A percentile compares a stretch with the other conserved stretches of the same genome.
Conservation (phyloP, 768 basidiomycete species). For the Russula lepida region DNA sequence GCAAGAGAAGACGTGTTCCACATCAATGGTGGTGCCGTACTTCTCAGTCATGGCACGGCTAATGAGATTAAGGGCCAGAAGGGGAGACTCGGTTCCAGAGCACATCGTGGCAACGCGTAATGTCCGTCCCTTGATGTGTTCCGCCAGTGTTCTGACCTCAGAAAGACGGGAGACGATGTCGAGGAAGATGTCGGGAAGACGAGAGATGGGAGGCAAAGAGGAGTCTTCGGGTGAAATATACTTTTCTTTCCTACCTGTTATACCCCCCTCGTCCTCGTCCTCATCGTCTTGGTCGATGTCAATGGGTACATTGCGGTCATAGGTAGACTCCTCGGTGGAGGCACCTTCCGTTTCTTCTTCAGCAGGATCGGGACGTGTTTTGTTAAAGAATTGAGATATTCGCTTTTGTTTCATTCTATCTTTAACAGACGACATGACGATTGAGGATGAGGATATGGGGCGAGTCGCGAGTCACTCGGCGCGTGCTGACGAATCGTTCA, state of each 20-base stretch:
- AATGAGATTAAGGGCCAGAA: slow-evolving; percentile 82
- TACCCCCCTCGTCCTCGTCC: slow-evolving; percentile 27
- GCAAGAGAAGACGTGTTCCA: slow-evolving; percentile 93
- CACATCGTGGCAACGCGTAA: slow-evolving; percentile 96
- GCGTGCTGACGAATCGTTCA: background rate
- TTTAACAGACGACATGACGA: slow-evolving; percentile 15
- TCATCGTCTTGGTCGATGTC: slow-evolving; percentile 23
- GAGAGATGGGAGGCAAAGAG: slow-evolving; percentile 66
- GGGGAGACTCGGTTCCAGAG: slow-evolving; percentile 91
- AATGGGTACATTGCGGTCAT: background rate
- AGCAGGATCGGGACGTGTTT: slow-evolving; percentile 7
- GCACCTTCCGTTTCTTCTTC: slow-evolving; percentile 10
- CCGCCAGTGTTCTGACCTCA: slow-evolving; percentile 55
- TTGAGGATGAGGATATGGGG: background rate
- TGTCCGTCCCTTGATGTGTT: slow-evolving; percentile 66
- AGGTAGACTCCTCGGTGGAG: background rate
- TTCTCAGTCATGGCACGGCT: slow-evolving; percentile 65
- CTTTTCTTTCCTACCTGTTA: slow-evolving; percentile 31
- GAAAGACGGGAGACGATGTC: slow-evolving; percentile 63
- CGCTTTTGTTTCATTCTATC: slow-evolving; percentile 17
- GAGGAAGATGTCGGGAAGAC: slow-evolving; percentile 63
- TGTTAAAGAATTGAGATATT: slow-evolving; percentile 9
- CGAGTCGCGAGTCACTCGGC: background rate
- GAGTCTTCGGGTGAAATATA: slow-evolving; percentile 49
- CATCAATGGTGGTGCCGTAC: slow-evolving; percentile 51